Percentiles rank a stretch among this genome's conserved stretches.
These are phyloP conservation scores for Fusarium torulosum DNA, from an alignment of 2,329 filamentous ascomycete species.

Conservation along the genomic window DNA sequence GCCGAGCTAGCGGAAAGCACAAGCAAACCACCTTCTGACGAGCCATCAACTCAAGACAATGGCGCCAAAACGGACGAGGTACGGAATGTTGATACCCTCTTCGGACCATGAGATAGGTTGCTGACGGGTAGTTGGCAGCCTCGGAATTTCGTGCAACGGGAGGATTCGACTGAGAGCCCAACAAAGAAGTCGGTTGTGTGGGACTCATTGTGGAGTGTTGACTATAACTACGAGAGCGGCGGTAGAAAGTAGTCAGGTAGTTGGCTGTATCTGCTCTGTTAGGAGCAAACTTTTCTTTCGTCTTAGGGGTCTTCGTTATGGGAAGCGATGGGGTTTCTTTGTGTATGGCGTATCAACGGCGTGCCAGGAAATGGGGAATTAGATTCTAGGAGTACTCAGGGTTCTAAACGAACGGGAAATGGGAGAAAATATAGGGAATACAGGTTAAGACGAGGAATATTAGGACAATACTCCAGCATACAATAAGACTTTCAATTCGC, in stretches of 20 bases:
- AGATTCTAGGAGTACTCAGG: constrained; percentile 19
- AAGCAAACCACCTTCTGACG: constrained; percentile 46
- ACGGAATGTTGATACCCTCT: constrained; percentile 65
- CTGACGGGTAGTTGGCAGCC: constrained; percentile 51
- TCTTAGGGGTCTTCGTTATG: constrained; percentile 21
- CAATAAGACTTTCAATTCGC: constrained; percentile 10
- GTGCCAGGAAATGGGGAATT: constrained; percentile 24
- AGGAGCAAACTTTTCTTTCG: constrained; percentile 7
- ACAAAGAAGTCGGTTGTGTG: constrained; percentile 69
- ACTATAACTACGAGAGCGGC: constrained; percentile 66
- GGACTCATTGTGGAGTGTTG: constrained; percentile 72
- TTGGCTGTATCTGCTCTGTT: constrained; percentile 3
- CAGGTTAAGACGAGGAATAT: not conserved
- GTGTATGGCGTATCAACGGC: constrained; percentile 28
- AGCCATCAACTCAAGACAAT: constrained; percentile 43
- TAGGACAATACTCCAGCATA: not conserved
- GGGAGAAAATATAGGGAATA: not conserved
- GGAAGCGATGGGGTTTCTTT: constrained; percentile 26
- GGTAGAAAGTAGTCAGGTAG: constrained; percentile 42
- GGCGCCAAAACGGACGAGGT: constrained; percentile 60
- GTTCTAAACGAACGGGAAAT: constrained; percentile 5
- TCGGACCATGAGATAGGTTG: constrained; percentile 61
- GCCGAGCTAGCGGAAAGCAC: constrained; percentile 36
- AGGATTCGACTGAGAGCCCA: constrained; percentile 56
- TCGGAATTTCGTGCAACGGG: constrained; percentile 52